Base-by-base conservation (phyloP, 2,329 filamentous ascomycete species). In the Fusarium protoensiforme region DNA sequence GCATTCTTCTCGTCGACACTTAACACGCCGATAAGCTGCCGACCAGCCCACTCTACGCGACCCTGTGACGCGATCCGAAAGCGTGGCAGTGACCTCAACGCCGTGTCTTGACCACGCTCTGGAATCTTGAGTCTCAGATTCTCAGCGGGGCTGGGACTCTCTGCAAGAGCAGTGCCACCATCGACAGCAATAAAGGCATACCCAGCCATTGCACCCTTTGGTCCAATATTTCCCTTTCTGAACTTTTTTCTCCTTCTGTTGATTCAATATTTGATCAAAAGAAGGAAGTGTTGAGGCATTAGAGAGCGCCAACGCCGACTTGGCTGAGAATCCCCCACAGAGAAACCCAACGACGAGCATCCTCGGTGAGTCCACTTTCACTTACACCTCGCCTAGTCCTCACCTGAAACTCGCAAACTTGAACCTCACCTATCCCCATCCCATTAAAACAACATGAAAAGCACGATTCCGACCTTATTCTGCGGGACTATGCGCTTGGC, bases 81-180 rank as follows among this genome's bases (percentile, higher is more conserved):
- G 71, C 71, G 77, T 73, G 74, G 56, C 72, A 77, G 75, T 77
- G 60, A 63, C 67, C 63, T 62, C 31, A 71, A 72, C 64, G 60
- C 61, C 53, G 41, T 18, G 65, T 65, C 73, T 69, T 61, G 61
- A 73, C 71, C 71, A 74, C 71, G 68, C 71, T 29, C 63, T 78
- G 77, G 77, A 78, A 78, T 78, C 64, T 56, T 61, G 63, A 73
- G 77, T 78, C 73, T 78, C 70, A 78, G 69, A 74, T 65, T 62
- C 64, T 72, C 54, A 69, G 76, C 71, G 77, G 74, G 77, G 77
- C 68, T 78, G 72, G 69, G 56, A 65, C 18, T 62, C 35, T 65
- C 67, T 64, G 67, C 54, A 57, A 64, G 33, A 72, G 61, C 46
- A 62, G 68, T 69, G 58, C 61, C 46, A 69, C 71, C 41, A 43